Evolutionary conservation across 306 rosid species (phyloP), one percentile per base, ranked within the genome.

Genomic region (Begonia loranthoides): DNA sequence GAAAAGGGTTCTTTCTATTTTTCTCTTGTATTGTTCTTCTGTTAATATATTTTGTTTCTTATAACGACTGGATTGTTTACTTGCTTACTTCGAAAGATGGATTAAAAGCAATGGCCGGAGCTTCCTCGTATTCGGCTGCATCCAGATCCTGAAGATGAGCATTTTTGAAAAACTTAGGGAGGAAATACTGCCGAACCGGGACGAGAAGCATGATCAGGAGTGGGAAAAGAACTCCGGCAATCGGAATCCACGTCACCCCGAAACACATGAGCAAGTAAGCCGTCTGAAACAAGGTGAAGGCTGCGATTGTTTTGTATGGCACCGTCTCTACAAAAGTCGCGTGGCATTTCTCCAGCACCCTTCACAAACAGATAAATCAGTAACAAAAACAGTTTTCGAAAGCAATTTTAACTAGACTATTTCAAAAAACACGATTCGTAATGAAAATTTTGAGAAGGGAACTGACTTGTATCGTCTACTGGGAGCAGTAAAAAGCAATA

Each of bases 121-220:
- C 79, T 71, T 88, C 95, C 70, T 88, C 97, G 8, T 84, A 88
- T 61, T 77, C 80, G 43, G 97, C 93, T 46, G 95, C 84, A 40
- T 88, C 97, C 77, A 88, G 58, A 67, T 84, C 97, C 66, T 84
- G 88, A 70, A 88, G 97, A 75, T 88, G 97, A 36, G 65, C 87
- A 38, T 69, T 71, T 70, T 84, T 84, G 77, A 88, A 88, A 65
- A 88, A 79, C 75, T 55, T 85, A 0, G 97, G 83, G 63, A 88
- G 97, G 48, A 71, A 56, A 75, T 84, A 88, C 56, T 84, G 95
- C 24, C 97, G 72, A 21, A 81, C 93, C 1, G 97, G 97, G 59
- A 88, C 93, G n/a, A 88, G 95, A 67, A 88, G 95, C 97, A 88
- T 88, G 82, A 88, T 88, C 66, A 88, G 66, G 79, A 81, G 57